Percentiles rank a stretch among this genome's conserved stretches.
Conservation (phyloP, 2,329 filamentous ascomycete genomes). For the Aurifilum marmelostoma region DNA sequence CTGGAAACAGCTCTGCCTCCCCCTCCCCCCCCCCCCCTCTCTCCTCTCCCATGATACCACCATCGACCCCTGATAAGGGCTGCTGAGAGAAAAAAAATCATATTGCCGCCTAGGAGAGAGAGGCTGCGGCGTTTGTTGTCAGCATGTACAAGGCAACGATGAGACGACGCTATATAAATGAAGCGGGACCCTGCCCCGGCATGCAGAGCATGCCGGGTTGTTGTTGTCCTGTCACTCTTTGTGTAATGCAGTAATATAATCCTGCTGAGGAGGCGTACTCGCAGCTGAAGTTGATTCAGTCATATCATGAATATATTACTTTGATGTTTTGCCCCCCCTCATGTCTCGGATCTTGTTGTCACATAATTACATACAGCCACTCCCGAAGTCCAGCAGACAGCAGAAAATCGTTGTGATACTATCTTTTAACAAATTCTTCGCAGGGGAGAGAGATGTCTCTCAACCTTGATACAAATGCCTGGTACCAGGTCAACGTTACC, state of each 20-base stretch:
- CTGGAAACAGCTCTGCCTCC: not conserved
- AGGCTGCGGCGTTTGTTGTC: not conserved
- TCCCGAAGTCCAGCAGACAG: too few relatives aligned
- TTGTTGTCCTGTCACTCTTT: not conserved
- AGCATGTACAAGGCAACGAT: not conserved
- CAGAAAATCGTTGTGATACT: not conserved
- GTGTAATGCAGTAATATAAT: not conserved
- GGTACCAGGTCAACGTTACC: slow-evolving; percentile 23
- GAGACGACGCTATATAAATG: not conserved
- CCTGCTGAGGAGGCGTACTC: not conserved
- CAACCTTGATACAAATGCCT: slow-evolving; percentile 16
- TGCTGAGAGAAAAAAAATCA: too few relatives aligned
- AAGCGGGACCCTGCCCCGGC: not conserved
- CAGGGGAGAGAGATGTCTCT: slow-evolving; percentile 17
- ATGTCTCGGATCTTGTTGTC: not conserved
- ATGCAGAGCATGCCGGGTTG: not conserved
- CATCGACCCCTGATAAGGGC: too few relatives aligned
- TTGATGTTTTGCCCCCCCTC: not conserved
- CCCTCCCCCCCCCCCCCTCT: too few relatives aligned
- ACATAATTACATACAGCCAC: too few relatives aligned
- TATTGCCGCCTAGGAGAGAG: too few relatives aligned
- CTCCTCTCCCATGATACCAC: too few relatives aligned
- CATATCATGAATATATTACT: not conserved
- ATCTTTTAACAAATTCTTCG: too few relatives aligned
- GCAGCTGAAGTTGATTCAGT: not conserved